These are phyloP conservation scores for Hyphodiscus sp. DNA, from an alignment of 2,329 filamentous ascomycete genomes.

Conservation along the genomic window DNA sequence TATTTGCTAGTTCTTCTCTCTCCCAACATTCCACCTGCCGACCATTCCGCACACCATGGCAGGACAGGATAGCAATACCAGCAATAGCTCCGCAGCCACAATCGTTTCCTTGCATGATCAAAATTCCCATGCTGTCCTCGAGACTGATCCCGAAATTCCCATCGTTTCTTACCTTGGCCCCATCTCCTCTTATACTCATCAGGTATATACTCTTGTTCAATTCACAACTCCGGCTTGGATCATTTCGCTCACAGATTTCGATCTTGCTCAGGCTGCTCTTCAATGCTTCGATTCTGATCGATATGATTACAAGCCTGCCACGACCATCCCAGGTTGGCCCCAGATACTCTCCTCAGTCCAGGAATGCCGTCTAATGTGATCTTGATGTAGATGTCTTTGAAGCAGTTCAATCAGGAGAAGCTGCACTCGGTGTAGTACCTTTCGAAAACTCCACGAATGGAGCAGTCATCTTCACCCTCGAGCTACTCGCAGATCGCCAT, in stretches of 20 bases:
- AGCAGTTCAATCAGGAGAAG: conserved; percentile 60
- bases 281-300: conserved; percentile 38
- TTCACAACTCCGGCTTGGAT: conserved; percentile 13
- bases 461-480: conserved; percentile 81
- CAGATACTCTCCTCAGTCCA: neutral
- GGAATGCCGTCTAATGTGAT: conserved; percentile 4
- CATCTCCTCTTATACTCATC: conserved; percentile 61
- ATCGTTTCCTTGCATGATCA: neutral
- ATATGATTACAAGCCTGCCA: conserved; percentile 10
- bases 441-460: conserved; percentile 97
- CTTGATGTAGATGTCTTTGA: conserved; percentile 65
- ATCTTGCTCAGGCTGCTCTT: conserved; percentile 43
- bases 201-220: conserved; percentile 39
- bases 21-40: neutral
- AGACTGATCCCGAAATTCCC: conserved; percentile 9
- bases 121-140: conserved; percentile 2
- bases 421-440: conserved; percentile 74
- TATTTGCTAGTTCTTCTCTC: neutral
- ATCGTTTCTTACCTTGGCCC: conserved; percentile 56
- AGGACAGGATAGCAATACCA: neutral
- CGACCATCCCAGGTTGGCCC: conserved; percentile 16
- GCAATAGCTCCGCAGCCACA: neutral
- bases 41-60: neutral
- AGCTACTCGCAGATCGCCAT: conserved; percentile 74
- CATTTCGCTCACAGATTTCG: conserved; percentile 24